Evolutionary conservation across 345 rosid species (phyloP), one percentile per base, ranked within the genome.

Genomic region (Camelina hispida): DNA sequence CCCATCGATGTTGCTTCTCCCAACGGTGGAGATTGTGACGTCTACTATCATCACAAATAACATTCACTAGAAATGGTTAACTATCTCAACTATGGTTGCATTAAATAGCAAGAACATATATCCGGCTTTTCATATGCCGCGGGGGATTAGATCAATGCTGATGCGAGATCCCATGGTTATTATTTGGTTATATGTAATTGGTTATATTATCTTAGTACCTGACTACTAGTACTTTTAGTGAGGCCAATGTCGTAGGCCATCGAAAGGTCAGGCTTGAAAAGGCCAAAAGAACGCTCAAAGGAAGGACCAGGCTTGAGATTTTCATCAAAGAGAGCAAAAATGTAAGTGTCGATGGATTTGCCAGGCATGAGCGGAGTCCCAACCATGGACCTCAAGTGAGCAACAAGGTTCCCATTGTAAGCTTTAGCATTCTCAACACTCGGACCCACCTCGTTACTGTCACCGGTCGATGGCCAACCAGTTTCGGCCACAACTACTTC

Each of bases 321-420:
- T 74, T 93, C 98, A 6, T 93, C 93, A 25, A 87, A 93, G 55
- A 93, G 88, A 1, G 97, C 98, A 23, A 91, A 93, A 60, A 93
- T 81, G 76, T 91, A 91, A 3, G 98, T 91, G 52, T 91, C 93
- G 13, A 93, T 84, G 61, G 98, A 82, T 76, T 89, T 91, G 17
- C 91, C 90, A 3, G 96, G 97, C 94, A 86, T 91, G 78, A 91
- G 72, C 1, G 96, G 97, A 20, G 96, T 91, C 28, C 98, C 98
- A 37, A 70, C 93, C 86, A 81, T 78, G 13, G 97, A 89, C 81
- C 89, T 80, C 12, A 91, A 84, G 73, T 87, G 96, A 40, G 86
- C 80, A 56, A 93, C 81, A 80, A 93, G 74, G 65, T 91, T 91
- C 67, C 96, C 97, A 8, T 86, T 89, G 63, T 87, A 93, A 51